These are phyloP conservation scores for Russula sp. DNA, from an alignment of 768 basidiomycete genomes.

Conservation along the genomic window DNA sequence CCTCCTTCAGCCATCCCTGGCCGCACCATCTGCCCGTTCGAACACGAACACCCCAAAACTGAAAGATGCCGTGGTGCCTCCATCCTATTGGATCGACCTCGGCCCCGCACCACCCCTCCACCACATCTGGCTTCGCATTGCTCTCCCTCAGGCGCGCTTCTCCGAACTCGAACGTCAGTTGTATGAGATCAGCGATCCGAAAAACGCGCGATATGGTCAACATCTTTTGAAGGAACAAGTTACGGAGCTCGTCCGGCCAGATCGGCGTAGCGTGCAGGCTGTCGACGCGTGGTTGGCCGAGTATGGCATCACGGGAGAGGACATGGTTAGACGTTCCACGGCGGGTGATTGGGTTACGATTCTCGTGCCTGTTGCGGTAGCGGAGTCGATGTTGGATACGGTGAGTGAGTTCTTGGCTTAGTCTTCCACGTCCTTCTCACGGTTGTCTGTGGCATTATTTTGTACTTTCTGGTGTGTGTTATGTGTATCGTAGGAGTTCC, in stretches of 20 bases:
- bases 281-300: conserved; percentile 62
- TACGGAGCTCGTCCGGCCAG: conserved; percentile 58
- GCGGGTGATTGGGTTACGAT: conserved; percentile 70
- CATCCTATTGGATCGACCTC: conserved; percentile 49
- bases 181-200: conserved; percentile 32
- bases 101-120: conserved; percentile 46
- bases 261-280: conserved; percentile 47
- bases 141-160: conserved; percentile 32
- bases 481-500: conserved; percentile 50
- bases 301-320: conserved; percentile 48
- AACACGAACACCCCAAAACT: background rate
- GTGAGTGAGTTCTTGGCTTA: conserved; percentile 41
- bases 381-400: conserved; percentile 69
- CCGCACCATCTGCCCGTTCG: background rate
- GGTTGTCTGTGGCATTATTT: background rate
- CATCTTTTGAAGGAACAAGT: conserved; percentile 63
- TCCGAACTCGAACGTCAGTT: conserved; percentile 31
- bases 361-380: conserved; percentile 53
- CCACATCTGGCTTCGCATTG: conserved; percentile 48
- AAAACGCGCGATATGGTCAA: conserved; percentile 35
- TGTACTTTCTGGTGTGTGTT: background rate
- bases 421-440: conserved; percentile 6
- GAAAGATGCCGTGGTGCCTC: conserved; percentile 35
- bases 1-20: conserved; percentile 11
- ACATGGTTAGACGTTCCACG: conserved; percentile 48